These are phyloP conservation scores for Tulasnella sp. DNA, from an alignment of 768 basidiomycete species.

Conservation along the genomic window DNA sequence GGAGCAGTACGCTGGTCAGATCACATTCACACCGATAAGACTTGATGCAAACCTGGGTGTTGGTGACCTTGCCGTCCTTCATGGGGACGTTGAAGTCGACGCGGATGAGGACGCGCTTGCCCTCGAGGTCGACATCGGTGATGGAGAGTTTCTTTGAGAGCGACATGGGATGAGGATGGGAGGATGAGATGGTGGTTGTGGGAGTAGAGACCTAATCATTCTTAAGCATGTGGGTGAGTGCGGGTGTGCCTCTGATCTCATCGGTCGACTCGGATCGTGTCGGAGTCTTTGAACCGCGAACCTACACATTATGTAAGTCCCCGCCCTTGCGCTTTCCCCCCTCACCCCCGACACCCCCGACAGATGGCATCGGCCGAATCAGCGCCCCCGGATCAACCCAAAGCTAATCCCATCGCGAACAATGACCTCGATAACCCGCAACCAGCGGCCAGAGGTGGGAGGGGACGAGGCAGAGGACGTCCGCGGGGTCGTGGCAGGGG, in stretches of 20 bases:
- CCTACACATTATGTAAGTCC: neutral
- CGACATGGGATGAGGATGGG: constrained; percentile 45
- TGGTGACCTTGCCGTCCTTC: constrained; percentile 84
- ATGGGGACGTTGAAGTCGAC: constrained; percentile 93
- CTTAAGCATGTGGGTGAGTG: neutral
- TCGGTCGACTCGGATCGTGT: neutral
- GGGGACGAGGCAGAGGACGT: neutral
- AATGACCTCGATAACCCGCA: neutral
- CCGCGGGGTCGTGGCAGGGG: neutral
- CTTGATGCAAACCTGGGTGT: constrained; percentile 67
- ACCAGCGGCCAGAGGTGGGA: neutral
- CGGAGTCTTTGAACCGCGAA: neutral
- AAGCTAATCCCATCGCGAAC: neutral
- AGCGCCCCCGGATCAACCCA: neutral
- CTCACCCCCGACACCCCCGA: neutral
- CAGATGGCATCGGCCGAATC: constrained; percentile 1
- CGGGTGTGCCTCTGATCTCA: neutral
- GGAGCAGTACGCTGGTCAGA: neutral
- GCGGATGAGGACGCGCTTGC: constrained; percentile 82
- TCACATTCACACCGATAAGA: neutral
- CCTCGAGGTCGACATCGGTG: constrained; percentile 78
- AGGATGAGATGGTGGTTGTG: constrained; percentile 4
- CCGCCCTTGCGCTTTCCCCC: neutral
- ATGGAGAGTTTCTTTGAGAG: constrained; percentile 91
- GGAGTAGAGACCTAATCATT: neutral